A percentile compares a stretch with the other conserved stretches of the same genome.
phyloP scores from a whole-genome alignment of 2,329 filamentous ascomycete species.

The Fusarium stilboides region DNA sequence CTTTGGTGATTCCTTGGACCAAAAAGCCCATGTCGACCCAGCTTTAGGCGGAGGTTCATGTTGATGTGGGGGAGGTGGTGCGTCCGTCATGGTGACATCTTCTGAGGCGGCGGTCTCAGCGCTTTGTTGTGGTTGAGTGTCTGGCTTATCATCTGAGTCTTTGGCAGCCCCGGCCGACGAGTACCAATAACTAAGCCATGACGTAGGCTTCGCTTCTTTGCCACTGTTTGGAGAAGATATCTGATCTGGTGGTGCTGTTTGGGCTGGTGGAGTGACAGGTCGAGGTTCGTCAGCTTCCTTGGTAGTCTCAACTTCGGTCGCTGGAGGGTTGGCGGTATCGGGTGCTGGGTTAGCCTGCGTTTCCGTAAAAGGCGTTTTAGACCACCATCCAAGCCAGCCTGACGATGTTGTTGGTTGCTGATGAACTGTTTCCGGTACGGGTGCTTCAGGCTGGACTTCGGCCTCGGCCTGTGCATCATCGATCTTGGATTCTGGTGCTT shows the following conservation, averaged over 20 bases:
- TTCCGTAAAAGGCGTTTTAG: constrained; percentile 50
- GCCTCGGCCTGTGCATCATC: constrained; percentile 14
- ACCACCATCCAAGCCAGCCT: constrained; percentile 71
- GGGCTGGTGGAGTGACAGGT: constrained; percentile 46
- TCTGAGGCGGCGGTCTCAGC: constrained; percentile 48
- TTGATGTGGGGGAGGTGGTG: constrained; percentile 52
- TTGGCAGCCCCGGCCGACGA: constrained; percentile 37
- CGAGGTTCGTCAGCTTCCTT: constrained; percentile 36
- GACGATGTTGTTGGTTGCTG: constrained; percentile 55
- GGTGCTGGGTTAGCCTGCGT: constrained; percentile 27
- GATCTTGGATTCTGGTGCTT: constrained; percentile 9
- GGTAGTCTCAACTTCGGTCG: constrained; percentile 18
- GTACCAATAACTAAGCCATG: constrained; percentile 62
- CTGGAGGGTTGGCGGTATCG: constrained; percentile 34
- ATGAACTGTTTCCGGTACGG: constrained; percentile 5
- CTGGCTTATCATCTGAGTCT: constrained; percentile 28
- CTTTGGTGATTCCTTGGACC: constrained; percentile 73
- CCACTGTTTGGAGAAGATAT: constrained; percentile 29
- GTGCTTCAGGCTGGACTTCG: constrained; percentile 8
- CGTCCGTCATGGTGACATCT: constrained; percentile 63
- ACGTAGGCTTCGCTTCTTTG: constrained; percentile 45
- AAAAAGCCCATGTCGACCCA: constrained; percentile 85
- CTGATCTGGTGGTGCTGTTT: constrained; percentile 36
- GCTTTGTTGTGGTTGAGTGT: constrained; percentile 28
- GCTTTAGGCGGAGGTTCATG: constrained; percentile 60